These are phyloP conservation scores for Pestalotiopsis sp. DNA, from an alignment of 2,329 filamentous ascomycete genomes.

Conservation along the genomic window DNA sequence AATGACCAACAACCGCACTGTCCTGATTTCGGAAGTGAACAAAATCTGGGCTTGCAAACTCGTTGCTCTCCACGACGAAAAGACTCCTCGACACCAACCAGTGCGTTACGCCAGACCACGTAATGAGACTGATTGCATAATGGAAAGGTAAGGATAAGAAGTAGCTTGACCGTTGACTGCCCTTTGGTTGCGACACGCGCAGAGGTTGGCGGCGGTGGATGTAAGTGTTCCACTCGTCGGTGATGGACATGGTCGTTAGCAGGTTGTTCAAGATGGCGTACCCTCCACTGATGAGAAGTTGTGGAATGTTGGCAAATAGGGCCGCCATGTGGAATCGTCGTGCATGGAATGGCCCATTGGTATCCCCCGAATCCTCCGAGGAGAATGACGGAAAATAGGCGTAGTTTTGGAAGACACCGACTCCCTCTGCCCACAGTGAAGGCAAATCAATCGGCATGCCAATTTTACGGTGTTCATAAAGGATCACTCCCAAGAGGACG, in stretches of 20 bases:
- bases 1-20: not conserved
- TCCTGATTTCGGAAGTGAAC: not conserved
- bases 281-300: slow-evolving; percentile 5
- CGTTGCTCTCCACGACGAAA: slow-evolving; percentile 10
- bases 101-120: not conserved
- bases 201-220: not conserved
- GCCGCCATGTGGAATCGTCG: not conserved
- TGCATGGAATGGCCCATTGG: not conserved
- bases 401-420: not conserved
- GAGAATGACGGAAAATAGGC: not conserved
- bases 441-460: not conserved
- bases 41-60: not conserved
- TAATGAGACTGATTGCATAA: not conserved
- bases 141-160: slow-evolving; percentile 7
- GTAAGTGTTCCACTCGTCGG: slow-evolving; percentile 6
- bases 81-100: slow-evolving; percentile 12
- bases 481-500: not conserved
- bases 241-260: not conserved
- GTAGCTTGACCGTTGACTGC: slow-evolving; percentile 10
- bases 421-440: not conserved
- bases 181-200: slow-evolving; percentile 8
- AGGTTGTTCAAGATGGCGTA: slow-evolving; percentile 7
- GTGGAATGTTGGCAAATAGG: not conserved
- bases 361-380: not conserved
- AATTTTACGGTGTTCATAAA: not conserved